These are phyloP conservation scores for Apocynum venetum DNA, from an alignment of 257 asterid genomes.

Conservation along the genomic window DNA sequence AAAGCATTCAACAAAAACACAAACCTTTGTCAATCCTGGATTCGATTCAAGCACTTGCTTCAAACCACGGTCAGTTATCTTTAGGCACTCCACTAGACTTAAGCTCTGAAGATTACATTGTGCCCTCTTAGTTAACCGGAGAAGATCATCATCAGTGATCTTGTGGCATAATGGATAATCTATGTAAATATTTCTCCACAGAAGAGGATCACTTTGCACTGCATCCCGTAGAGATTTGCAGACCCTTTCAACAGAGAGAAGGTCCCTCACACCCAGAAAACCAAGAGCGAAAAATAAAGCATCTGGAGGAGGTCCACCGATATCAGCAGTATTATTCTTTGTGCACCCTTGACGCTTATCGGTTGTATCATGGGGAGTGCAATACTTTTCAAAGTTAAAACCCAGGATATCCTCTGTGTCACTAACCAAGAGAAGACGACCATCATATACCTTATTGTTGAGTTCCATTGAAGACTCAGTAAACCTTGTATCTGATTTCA, in stretches of 20 bases:
- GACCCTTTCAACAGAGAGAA: conserved; percentile 62
- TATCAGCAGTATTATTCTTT: conserved; percentile 17
- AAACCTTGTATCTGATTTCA: conserved; percentile 21
- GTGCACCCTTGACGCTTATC: conserved; percentile 13
- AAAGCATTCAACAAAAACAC: conserved; percentile 10
- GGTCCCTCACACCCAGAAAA: conserved; percentile 57
- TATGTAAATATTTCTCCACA: conserved; percentile 60
- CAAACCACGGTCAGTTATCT: conserved; percentile 50
- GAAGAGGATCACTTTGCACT: conserved; percentile 60
- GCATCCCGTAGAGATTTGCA: conserved; percentile 58
- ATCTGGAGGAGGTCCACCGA: conserved; percentile 45
- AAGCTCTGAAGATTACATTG: conserved; percentile 59
- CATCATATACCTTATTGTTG: conserved; percentile 26
- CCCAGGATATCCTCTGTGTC: conserved; percentile 33
- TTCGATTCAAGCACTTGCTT: conserved; percentile 52
- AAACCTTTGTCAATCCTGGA: conserved; percentile 54
- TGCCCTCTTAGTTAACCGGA: conserved; percentile 57
- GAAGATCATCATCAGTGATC: conserved; percentile 54
- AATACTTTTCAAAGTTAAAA: conserved; percentile 46
- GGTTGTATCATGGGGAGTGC: conserved; percentile 18
- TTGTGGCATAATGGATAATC: conserved; percentile 34
- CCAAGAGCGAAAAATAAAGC: conserved; percentile 51
- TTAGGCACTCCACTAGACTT: conserved; percentile 49
- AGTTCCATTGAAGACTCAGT: conserved; percentile 11
- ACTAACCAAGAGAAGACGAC: conserved; percentile 20